Base-by-base conservation (phyloP, 768 basidiomycete species). In the Cystobasidium onofrii region DNA sequence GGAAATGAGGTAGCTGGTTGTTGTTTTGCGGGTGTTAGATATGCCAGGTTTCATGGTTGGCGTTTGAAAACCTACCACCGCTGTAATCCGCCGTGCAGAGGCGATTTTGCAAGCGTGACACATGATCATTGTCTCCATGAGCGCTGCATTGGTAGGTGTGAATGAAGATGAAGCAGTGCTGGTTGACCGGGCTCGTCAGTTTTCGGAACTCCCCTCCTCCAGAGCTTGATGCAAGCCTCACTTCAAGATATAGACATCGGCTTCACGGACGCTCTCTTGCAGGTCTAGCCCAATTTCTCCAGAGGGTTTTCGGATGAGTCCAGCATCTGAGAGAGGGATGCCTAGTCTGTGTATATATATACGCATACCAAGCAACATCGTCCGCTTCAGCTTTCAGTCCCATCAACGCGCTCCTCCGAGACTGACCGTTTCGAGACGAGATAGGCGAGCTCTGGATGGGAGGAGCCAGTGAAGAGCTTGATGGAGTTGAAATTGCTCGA, bases 121-220 rank as follows among this genome's bases (percentile, higher is more conserved):
- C 92, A 99, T 95, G 79, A 98, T 98, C 81, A 94, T 92, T 57
- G 93, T 86, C 81, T 98, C 96, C 92, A 99, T 98, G 76, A 99
- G 87, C 46, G 94, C 86, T 31, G 91, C 93, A 80, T 97, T 97
- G 78, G 97, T 81, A 27, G 74, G 73, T 17, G 76, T 87, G 43
- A 75, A 77, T 71, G 88, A 84, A 27, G 89, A 88, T 78, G 89
- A 88, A 17, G 91, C 90, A 44, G 92, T 91, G 83, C 75, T 73
- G 44, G n/a, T 29, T 27, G 43, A 7, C 1, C 3, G 7, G 12
- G 50, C 23, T n/a, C 1, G 50, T 36, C 73, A 29, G 79, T 78
- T n/a, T n/a, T n/a, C n/a, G n/a, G n/a, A n/a, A n/a, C n/a, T n/a
- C n/a, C n/a, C n/a, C n/a, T n/a, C 33, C 18, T 18, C 64, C 33